Conservation (phyloP, 331 rosid species). For the Erythrophleum ivorense region DNA sequence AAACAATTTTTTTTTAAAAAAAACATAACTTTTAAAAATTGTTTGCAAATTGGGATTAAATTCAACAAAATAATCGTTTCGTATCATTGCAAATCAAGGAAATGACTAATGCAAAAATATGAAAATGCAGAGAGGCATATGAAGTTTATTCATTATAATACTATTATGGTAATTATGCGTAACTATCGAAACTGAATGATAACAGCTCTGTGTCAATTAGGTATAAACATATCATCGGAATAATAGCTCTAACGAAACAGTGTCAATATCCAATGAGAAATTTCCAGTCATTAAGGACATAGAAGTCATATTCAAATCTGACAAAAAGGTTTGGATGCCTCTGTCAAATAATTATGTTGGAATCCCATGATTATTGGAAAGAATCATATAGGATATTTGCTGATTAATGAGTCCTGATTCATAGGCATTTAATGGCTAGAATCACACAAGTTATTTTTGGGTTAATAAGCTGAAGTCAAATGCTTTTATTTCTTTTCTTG, state of each 20-base stretch:
- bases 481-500: no score
- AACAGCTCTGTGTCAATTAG: neutral
- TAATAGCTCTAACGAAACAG: neutral
- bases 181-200: neutral
- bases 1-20: neutral
- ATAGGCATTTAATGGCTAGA: no score
- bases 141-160: constrained; percentile 2
- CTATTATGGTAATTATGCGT: neutral
- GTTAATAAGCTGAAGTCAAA: no score
- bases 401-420: no score
- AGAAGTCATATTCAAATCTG: no score
- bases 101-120: neutral
- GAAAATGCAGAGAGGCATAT: constrained; percentile 11
- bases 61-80: constrained; percentile 18
- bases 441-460: no score
- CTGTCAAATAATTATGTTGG: neutral
- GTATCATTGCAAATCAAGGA: constrained; percentile 17
- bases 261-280: neutral
- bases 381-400: no score
- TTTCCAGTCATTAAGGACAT: neutral
- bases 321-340: neutral
- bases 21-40: neutral
- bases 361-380: neutral
- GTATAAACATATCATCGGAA: neutral
- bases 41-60: neutral